Evolutionary conservation across 2,329 filamentous ascomycete genomes (phyloP).

Genomic region (Phaeosphaeriaceae sp.): DNA sequence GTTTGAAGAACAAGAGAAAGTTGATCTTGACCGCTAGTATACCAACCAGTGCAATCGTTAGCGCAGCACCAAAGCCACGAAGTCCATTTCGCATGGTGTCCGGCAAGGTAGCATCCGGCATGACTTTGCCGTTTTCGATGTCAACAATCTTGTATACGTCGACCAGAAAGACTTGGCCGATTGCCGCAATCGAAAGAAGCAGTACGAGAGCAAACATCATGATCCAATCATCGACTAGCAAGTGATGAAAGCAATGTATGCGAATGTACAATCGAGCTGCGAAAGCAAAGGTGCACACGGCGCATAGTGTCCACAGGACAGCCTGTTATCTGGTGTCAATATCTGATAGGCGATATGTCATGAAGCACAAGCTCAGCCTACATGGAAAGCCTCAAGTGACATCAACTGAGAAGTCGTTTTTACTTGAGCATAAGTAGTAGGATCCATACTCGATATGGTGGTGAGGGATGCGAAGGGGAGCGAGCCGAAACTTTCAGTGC

Average conservation of each 20-base stretch:
- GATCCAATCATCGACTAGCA: slow-evolving; percentile 14
- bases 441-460: too few relatives aligned
- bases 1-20: slow-evolving; percentile 17
- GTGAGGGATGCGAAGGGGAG: too few relatives aligned
- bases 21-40: slow-evolving; percentile 15
- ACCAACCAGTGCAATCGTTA: slow-evolving; percentile 7
- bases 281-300: not conserved
- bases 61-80: not conserved
- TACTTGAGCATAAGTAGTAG: not conserved
- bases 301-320: not conserved
- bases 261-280: slow-evolving; percentile 11
- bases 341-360: not conserved
- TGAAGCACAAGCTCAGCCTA: not conserved
- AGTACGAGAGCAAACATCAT: slow-evolving; percentile 13
- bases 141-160: slow-evolving; percentile 7
- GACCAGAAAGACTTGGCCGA: slow-evolving; percentile 6
- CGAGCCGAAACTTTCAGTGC: too few relatives aligned
- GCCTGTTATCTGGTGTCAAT: not conserved
- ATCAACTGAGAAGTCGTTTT: not conserved
- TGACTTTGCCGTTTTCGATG: slow-evolving; percentile 9
- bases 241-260: slow-evolving; percentile 9
- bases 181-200: slow-evolving; percentile 1
- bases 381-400: not conserved
- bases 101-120: not conserved
- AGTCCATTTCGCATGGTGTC: not conserved